These are phyloP conservation scores for Pseudophaeomoniella oleicola DNA, from an alignment of 2,329 filamentous ascomycete species.

Conservation along the genomic window DNA sequence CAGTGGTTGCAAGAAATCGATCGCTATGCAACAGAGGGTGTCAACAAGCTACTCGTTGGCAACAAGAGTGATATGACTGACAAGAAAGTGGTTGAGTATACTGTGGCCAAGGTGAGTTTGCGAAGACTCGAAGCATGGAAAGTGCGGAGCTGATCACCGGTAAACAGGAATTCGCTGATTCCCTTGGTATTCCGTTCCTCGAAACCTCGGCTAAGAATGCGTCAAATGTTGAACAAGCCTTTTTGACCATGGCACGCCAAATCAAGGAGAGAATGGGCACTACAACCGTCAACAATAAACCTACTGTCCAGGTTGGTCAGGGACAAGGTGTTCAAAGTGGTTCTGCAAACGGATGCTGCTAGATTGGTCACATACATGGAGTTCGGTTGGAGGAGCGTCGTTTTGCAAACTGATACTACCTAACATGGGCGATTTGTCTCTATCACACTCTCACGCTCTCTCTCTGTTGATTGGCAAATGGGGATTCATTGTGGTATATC, in stretches of 20 bases:
- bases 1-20: slow-evolving; percentile 99
- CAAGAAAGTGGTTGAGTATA: slow-evolving; percentile 99
- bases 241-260: slow-evolving; percentile 98
- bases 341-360: slow-evolving; percentile 81
- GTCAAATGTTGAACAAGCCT: slow-evolving; percentile 98
- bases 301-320: slow-evolving; percentile 87
- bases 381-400: too few relatives aligned
- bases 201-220: slow-evolving; percentile 99
- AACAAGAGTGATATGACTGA: slow-evolving; percentile 99
- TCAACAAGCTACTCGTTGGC: slow-evolving; percentile 97
- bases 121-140: too few relatives aligned
- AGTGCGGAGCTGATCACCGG: background rate
- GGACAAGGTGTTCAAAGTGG: slow-evolving; percentile 86
- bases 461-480: too few relatives aligned
- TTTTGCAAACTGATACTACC: too few relatives aligned
- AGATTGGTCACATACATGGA: slow-evolving; percentile 26
- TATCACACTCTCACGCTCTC: too few relatives aligned
- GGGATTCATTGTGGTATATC: too few relatives aligned
- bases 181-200: slow-evolving; percentile 95
- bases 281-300: slow-evolving; percentile 92
- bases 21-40: slow-evolving; percentile 95
- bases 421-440: too few relatives aligned
- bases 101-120: slow-evolving; percentile 78
- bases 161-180: slow-evolving; percentile 60
- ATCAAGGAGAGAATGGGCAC: slow-evolving; percentile 99